Base-by-base conservation (phyloP, 1,284 basidiomycete species). In the Pascua guehoae region DNA sequence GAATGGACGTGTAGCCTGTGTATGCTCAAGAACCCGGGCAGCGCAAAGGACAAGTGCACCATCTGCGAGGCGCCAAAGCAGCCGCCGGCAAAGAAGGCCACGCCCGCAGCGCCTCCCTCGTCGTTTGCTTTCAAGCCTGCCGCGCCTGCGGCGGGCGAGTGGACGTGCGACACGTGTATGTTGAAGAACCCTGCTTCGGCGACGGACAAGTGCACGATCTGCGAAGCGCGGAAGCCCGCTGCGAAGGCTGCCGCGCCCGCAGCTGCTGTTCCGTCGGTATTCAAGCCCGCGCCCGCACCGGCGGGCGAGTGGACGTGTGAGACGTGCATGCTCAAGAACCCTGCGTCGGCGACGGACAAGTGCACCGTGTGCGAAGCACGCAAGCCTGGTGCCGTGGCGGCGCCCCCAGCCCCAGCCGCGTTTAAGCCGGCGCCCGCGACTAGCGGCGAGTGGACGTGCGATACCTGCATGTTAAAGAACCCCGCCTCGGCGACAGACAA, bases 341-440 rank as follows among this genome's bases (percentile, higher is more conserved):
- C 79, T 5, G 76, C 70, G 11, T 70, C 68, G 10, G 80, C 78
- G 5, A 77, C 67, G 42, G 69, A 70, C 45, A 83, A 84, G 66
- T 86, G 85, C 64, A 76, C 73, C 0, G 61, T 82, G 37, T 86
- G 85, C 57, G 83, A 84, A 45, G 62, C 78, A 2, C 78, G 79
- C 0, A 70, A 75, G 24, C 71, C 68, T 40, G 65, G 53, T 7
- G 36, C 47, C 1, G 50, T 32, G 24, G 24, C 24, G 24, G 24
- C 24, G 24, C 4, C 24, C 4, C 24, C 24, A 3, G 24, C 24
- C 24, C 24, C 24, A 32, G 24, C 24, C 24, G 24, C 38, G 5
- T 44, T 54, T 46, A 37, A 42, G 12, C 15, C 49, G 0, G 16
- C 50, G 0, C 15, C 54, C 12, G 15, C 47, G 17, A 15, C 59